A percentile compares a stretch with the other conserved stretches of the same genome.
Evolutionary conservation across 2,329 filamentous ascomycete genomes (phyloP).

Genomic region (Apiospora hydei): DNA sequence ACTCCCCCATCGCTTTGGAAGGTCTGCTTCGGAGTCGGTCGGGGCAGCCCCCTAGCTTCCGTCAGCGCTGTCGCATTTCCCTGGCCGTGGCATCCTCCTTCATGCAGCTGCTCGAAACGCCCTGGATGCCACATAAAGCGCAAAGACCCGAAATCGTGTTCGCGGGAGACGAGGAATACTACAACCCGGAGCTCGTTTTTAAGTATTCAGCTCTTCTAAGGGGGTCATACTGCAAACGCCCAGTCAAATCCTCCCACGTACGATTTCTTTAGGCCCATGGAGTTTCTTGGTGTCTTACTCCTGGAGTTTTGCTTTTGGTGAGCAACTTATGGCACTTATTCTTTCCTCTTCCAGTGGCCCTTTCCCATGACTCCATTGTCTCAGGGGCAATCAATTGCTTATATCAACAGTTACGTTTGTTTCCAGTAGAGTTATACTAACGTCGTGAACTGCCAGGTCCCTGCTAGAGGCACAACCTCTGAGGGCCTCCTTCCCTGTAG

Average conservation of each 20-base stretch:
- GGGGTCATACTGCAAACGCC: not conserved
- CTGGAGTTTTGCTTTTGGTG: slow-evolving; percentile 37
- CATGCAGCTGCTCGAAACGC: slow-evolving; percentile 36
- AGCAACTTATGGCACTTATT: too few species aligned
- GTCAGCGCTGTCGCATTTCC: slow-evolving; percentile 34
- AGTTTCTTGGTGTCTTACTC: slow-evolving; percentile 33
- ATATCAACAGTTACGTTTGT: too few species aligned
- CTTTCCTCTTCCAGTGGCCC: too few species aligned
- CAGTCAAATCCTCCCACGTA: not conserved
- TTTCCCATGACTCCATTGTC: too few species aligned
- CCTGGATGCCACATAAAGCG: slow-evolving; percentile 30
- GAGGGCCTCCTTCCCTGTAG: slow-evolving; percentile 25
- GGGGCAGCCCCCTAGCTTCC: slow-evolving; percentile 27
- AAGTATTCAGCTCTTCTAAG: not conserved
- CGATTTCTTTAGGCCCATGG: slow-evolving; percentile 25
- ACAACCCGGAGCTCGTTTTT: not conserved
- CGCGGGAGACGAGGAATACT: not conserved
- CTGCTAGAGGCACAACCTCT: not conserved
- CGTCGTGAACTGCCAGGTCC: too few species aligned
- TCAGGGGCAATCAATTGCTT: too few species aligned
- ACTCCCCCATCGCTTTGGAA: not conserved
- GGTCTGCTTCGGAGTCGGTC: not conserved
- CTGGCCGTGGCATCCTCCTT: slow-evolving; percentile 38
- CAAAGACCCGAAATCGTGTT: not conserved
- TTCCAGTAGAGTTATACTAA: too few species aligned